phyloP scores from a whole-genome alignment of 2,329 filamentous ascomycete genomes.

The Cercospora brassicicola region DNA sequence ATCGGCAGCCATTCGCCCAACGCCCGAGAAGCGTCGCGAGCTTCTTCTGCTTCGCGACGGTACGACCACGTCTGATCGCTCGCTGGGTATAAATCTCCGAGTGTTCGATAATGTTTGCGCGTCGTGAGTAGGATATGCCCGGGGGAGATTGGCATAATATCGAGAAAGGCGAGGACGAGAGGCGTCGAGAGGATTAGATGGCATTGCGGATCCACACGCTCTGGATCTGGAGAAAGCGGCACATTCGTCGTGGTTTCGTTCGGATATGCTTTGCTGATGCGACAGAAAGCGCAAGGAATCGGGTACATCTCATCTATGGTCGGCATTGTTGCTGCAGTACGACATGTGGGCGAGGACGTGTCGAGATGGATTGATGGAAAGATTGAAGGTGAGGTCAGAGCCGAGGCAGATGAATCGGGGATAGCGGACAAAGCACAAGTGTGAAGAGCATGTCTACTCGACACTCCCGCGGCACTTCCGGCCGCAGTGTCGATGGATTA shows the following conservation, averaged over 20 bases:
- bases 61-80: conserved; percentile 21
- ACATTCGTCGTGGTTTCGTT: conserved; percentile 44
- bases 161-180: conserved; percentile 80
- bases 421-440: not conserved
- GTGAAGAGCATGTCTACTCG: not conserved
- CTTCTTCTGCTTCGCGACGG: conserved; percentile 21
- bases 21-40: conserved; percentile 29
- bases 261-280: conserved; percentile 55
- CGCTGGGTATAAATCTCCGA: conserved; percentile 61
- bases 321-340: conserved; percentile 15
- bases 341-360: not conserved
- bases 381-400: conserved; percentile 8
- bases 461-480: not conserved
- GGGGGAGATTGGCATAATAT: conserved; percentile 82
- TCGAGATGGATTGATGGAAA: not conserved
- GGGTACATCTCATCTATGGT: conserved; percentile 43
- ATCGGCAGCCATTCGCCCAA: conserved; percentile 62
- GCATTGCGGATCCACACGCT: conserved; percentile 39
- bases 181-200: conserved; percentile 75
- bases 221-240: conserved; percentile 39
- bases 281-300: conserved; percentile 59
- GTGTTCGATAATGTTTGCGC: conserved; percentile 72
- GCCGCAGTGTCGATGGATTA: not conserved
- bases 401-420: conserved; percentile 5
- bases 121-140: conserved; percentile 84